Evolutionary conservation across 106 monocot genomes (phyloP).

Genomic region (Dactylorhiza incarnata): DNA sequence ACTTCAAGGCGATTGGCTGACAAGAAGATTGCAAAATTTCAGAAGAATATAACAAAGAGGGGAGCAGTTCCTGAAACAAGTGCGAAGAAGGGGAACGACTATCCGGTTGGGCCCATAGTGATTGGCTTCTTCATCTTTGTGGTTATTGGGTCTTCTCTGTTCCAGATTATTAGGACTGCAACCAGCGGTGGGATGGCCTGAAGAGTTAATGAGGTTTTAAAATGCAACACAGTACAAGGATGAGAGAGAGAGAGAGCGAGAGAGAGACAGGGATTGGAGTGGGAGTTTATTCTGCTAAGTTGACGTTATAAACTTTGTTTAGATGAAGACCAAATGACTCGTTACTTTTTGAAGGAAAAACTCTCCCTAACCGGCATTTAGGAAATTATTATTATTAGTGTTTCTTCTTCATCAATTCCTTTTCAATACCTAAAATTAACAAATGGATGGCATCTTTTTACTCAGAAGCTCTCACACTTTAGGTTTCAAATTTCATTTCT

Average conservation of each 20-base stretch:
- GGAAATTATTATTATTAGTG: too few relatives aligned
- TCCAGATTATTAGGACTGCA: conserved; percentile 63
- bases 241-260: too few relatives aligned
- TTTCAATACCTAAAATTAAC: too few relatives aligned
- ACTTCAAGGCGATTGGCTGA: conserved; percentile 70
- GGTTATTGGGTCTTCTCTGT: conserved; percentile 65
- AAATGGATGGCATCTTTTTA: too few relatives aligned
- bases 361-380: too few relatives aligned
- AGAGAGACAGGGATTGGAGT: background rate
- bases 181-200: conserved; percentile 40
- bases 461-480: too few relatives aligned
- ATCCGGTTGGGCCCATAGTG: conserved; percentile 59
- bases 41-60: conserved; percentile 61
- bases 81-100: conserved; percentile 53
- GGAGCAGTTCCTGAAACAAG: conserved; percentile 52
- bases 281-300: background rate
- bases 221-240: too few relatives aligned
- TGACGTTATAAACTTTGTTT: background rate
- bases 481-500: too few relatives aligned
- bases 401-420: too few relatives aligned
- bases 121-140: conserved; percentile 67
- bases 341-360: too few relatives aligned
- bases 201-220: background rate
- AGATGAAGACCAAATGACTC: background rate
- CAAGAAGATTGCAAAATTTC: conserved; percentile 50